These are phyloP conservation scores for Botrytis paeoniae DNA, from an alignment of 2,329 filamentous ascomycete genomes.

Conservation along the genomic window DNA sequence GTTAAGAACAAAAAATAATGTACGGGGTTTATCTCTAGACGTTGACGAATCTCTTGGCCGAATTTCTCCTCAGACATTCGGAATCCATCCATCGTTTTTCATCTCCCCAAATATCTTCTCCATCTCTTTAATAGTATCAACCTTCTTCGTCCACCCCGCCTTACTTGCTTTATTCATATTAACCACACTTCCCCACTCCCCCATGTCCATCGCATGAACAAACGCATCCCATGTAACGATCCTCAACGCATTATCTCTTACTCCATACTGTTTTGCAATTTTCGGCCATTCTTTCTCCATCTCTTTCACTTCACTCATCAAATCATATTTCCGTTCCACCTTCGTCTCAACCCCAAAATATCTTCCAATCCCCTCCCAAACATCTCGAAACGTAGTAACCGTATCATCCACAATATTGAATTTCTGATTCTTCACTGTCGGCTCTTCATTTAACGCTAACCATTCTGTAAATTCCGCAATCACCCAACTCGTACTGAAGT, in stretches of 20 bases:
- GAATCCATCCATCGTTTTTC: slow-evolving; percentile 15
- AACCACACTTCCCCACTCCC: slow-evolving; percentile 16
- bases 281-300: slow-evolving; percentile 2
- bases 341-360: slow-evolving; percentile 12
- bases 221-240: slow-evolving; percentile 14
- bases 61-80: neutral
- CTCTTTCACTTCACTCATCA: slow-evolving; percentile 4
- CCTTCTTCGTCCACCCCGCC: slow-evolving; percentile 5
- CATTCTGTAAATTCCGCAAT: slow-evolving; percentile 1
- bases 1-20: neutral
- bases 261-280: neutral
- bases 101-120: slow-evolving; percentile 14
- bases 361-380: slow-evolving; percentile 3
- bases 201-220: neutral
- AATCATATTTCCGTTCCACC: neutral
- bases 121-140: slow-evolving; percentile 12
- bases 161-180: slow-evolving; percentile 16
- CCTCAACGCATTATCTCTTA: neutral
- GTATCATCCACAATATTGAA: slow-evolving; percentile 20
- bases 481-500: neutral
- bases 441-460: neutral
- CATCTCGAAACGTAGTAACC: neutral
- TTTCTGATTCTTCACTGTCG: neutral
- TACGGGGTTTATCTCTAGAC: neutral
- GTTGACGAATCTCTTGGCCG: neutral